Evolutionary conservation across 2,329 filamentous ascomycete genomes (phyloP), one percentile per base, ranked within the genome.

Genomic region (Aspergillus sp.): DNA sequence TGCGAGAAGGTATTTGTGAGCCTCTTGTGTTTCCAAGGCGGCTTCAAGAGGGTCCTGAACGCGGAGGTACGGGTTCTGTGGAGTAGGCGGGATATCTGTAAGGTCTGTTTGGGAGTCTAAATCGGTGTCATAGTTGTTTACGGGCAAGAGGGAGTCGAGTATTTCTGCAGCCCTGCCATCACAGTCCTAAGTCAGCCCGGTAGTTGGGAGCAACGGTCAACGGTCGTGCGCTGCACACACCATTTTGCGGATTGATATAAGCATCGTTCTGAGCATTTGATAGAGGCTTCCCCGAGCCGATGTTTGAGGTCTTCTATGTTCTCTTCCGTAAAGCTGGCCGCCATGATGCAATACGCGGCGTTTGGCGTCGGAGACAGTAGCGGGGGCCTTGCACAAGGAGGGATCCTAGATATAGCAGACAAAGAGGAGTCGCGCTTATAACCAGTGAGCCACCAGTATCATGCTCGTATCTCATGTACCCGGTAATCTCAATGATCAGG

Each of bases 191-290:
- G 41, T 59, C 29, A 63, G 53, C 46, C 43, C 7, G 3, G 19
- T 29, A 3, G 9, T 12, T 10, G 6, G 7, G 29, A 36, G n/a
- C 10, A 9, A 28, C 9, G 19, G 19, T 19, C 19, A 19, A n/a
- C 29, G 5, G 3, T 26, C 40, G 30, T 29, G 40, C 28, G 9
- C 8, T 7, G 1, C 10, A 4, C 5, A 27, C 57, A 95, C 93
- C 93, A 98, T 81, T 97, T 97, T 29, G 93, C 85, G 5, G 91
- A 93, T 60, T 96, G 90, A 62, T 96, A 97, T 8, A 98, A 78
- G 66, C 93, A 95, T 65, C 93, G 78, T 65, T 98, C 93, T 1
- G 89, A 94, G 71, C 90, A 97, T 63, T 89, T 89, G 27, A 93
- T 77, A 3, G 93, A 84, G 29, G 91, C 88, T 60, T 89, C 85